Evolutionary conservation across 2,329 filamentous ascomycete species (phyloP), one percentile per base, ranked within the genome.

Genomic region (Sarocladium oryzae): DNA sequence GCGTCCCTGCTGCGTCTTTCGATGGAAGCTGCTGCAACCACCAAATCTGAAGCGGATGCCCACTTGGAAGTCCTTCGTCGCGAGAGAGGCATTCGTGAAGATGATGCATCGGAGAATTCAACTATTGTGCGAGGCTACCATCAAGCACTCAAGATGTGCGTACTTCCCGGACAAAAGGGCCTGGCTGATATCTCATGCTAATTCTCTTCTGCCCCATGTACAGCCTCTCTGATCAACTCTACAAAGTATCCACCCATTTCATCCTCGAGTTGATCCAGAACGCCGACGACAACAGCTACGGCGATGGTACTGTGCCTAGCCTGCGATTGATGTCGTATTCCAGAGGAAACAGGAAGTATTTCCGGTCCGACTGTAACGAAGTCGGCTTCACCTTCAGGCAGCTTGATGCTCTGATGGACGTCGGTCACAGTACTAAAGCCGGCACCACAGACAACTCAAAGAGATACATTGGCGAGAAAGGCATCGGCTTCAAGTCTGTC

Each of bases 251-350:
- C 2, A 62, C 65, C 3, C 66, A 65, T 52, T 70, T 69, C 55
- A 54, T 70, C 9, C 58, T 66, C 11, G 68, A 70, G 49, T 56
- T 71, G 58, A 41, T 70, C 30, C 68, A 70, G 51, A 71, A 70
- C 56, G 67, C 66, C 7, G 67, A 70, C 51, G 68, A 69, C 57
- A 68, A 68, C 54, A 52, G 21, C 7, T 70, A 66, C 51, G 8
- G 18, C 20, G 13, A 5, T n/a, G 20, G 23, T 4, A 20, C 8
- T 23, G 37, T 23, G 8, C 37, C 37, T 23, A 41, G 7, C 37
- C 9, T 41, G 21, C 37, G 10, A 8, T 24, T 41, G 18, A 10
- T 20, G 21, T 8, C 23, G 20, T 41, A 38, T 16, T 7, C 7
- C 37, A 30, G 13, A 7, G 28, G 13, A 30, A 9, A 41, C 4